Base-by-base conservation (phyloP, 805 yeast genomes). In the Suhomyces kilbournensis region DNA sequence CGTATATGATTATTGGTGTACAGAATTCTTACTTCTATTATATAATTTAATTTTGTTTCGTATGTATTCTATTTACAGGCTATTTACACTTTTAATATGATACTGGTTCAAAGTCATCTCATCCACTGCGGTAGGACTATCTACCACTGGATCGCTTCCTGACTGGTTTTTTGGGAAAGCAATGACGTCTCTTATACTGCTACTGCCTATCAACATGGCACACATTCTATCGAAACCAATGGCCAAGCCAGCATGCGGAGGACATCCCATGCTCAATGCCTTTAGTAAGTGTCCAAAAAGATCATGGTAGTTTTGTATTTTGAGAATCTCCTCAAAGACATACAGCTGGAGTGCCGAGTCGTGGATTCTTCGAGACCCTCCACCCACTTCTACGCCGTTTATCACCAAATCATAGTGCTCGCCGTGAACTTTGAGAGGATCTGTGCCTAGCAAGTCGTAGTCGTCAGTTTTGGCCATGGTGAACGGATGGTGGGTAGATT, bases 181-280 rank as follows among this genome's bases (percentile, higher is more conserved):
- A 54, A 94, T 86, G 3, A 94, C 98, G 64, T 94, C 97, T 58
- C 97, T 74, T 32, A 94, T 92, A 56, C 90, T 88, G 4, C 75
- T 63, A 17, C 86, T 76, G 0, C 90, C 94, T n/a, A 85, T 68
- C 30, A 93, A 65, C 93, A 93, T 90, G 0, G 99, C 94, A 61
- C 96, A 85, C 76, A 94, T 74, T 56, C 99, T 75, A 66, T 94
- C 99, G 59, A 94, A 88, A 0, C 99, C 99, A 34, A 94, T 76
- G 0, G 99, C 99, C 38, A 94, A 75, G 0, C 99, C 99, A 2
- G 97, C 97, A 70, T 94, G 99, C 0, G 99, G 99, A 1, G 99
- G 99, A 63, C 98, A 90, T 1, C 99, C 99, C 71, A 88, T 82
- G 22, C 81, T 82, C 51, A 94, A 80, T 0, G 97, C 97, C 40